phyloP scores from a whole-genome alignment of 2,329 filamentous ascomycete species.

The Talaromyces atroroseus region DNA sequence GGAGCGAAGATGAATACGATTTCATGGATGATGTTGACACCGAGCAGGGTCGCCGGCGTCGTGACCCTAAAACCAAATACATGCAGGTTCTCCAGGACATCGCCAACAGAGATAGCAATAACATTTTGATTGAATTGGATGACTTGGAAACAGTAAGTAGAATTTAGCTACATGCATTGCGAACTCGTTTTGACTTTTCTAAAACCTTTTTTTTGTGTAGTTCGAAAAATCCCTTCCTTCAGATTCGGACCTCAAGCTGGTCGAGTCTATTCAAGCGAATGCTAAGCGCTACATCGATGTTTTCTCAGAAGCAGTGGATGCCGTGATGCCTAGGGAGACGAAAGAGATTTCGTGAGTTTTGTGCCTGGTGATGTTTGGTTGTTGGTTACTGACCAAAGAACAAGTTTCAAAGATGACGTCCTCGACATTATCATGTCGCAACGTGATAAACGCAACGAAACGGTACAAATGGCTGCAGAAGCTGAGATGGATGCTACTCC shows the following conservation, averaged over 20 bases:
- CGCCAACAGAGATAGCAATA: conserved; percentile 69
- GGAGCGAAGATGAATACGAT: conserved; percentile 83
- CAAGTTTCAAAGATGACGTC: conserved; percentile 91
- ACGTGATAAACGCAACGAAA: conserved; percentile 77
- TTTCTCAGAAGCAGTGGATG: conserved; percentile 81
- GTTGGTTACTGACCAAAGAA: conserved; percentile 18
- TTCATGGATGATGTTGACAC: conserved; percentile 80
- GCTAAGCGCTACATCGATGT: conserved; percentile 94
- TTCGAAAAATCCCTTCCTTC: conserved; percentile 69
- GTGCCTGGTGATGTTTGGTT: conserved; percentile 1
- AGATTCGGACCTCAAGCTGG: conserved; percentile 60
- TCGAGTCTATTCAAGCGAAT: conserved; percentile 82
- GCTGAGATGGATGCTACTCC: conserved; percentile 59
- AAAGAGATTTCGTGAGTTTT: conserved; percentile 65
- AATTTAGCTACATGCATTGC: neutral
- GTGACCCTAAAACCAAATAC: conserved; percentile 74
- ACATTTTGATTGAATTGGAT: conserved; percentile 83
- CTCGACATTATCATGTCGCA: conserved; percentile 95
- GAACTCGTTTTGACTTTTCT: neutral
- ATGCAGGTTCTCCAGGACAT: conserved; percentile 80
- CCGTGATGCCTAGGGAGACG: conserved; percentile 71
- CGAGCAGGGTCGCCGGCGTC: conserved; percentile 26
- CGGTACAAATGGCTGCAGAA: conserved; percentile 62
- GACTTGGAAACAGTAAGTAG: conserved; percentile 67
- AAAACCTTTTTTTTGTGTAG: conserved; percentile 35